Evolutionary conservation across 768 basidiomycete genomes (phyloP), one percentile per base, ranked within the genome.

Genomic region (Lactarius vividus): DNA sequence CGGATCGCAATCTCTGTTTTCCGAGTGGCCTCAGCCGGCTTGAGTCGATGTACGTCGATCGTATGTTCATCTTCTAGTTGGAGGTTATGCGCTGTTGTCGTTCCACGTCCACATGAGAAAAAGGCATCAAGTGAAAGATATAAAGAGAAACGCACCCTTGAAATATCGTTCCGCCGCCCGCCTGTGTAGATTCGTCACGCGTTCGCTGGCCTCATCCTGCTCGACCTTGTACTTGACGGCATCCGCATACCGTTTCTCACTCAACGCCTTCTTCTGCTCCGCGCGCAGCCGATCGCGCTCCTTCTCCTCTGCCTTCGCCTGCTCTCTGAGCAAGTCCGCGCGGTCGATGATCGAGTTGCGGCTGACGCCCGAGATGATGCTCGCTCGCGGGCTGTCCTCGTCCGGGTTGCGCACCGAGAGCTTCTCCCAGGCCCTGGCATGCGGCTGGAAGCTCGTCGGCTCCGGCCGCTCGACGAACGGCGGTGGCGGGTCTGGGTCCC

Each of bases 11-110:
- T 61, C 67, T 77, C 76, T 6, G 76, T 73, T 58, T 68, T 71
- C 39, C 72, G 66, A 18, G 73, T 58, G 15, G 78, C 78, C 49
- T 79, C 78, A 18, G 62, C 59, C 15, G 73, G 64, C 26, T 72
- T 75, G 58, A 79, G 73, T 20, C 73, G 71, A 63, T 78, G 78
- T 4, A 79, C 77, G 40, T 79, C 78, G 57, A 79, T 74, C 26
- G 70, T 74, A 44, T 73, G 75, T 2, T 74, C 49, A 16, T 52
- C 71, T 33, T 71, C 69, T 0, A 67, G 69, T 42, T 70, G 69
- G 26, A 72, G 59, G 60, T 76, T 78, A 59, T 77, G 74, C 16
- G 77, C 75, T 77, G 57, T 56, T 75, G 57, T 56, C 10, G 29
- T 29, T 35, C 33, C 55, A 8, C n/a, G 5, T n/a, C 33, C 35